These are phyloP conservation scores for Hypoxylon sp. DNA, from an alignment of 2,329 filamentous ascomycete genomes.

Conservation along the genomic window DNA sequence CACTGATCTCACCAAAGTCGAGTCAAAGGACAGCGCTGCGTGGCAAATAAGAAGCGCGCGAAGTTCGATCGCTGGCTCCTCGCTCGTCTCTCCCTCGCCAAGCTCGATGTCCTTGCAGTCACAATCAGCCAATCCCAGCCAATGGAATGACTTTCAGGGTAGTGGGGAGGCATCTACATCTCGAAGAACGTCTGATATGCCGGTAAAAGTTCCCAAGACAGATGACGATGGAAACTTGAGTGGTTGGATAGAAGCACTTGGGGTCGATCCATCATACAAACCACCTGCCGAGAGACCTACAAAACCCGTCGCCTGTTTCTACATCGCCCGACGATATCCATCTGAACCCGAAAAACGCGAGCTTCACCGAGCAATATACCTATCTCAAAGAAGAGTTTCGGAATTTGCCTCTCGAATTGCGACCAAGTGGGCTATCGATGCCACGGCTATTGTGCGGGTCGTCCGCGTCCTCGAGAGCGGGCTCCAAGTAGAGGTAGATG, in stretches of 20 bases:
- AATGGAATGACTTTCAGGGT: slow-evolving; percentile 72
- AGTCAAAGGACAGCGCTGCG: slow-evolving; percentile 63
- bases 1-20: slow-evolving; percentile 70
- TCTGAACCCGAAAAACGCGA: slow-evolving; percentile 67
- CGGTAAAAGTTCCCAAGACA: slow-evolving; percentile 66
- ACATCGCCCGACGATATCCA: slow-evolving; percentile 73
- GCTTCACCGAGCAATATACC: slow-evolving; percentile 88
- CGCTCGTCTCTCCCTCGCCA: slow-evolving; percentile 75
- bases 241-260: slow-evolving; percentile 91
- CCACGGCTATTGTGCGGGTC: slow-evolving; percentile 77
- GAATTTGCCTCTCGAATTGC: slow-evolving; percentile 82
- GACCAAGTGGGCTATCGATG: slow-evolving; percentile 84
- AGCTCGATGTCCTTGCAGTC: slow-evolving; percentile 75
- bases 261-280: slow-evolving; percentile 88
- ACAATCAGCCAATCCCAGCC: slow-evolving; percentile 63
- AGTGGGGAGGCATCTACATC: slow-evolving; percentile 62
- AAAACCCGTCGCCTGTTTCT: slow-evolving; percentile 90
- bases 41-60: slow-evolving; percentile 69
- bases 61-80: slow-evolving; percentile 72
- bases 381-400: slow-evolving; percentile 80
- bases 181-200: slow-evolving; percentile 66
- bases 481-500: slow-evolving; percentile 87
- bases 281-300: slow-evolving; percentile 79
- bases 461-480: slow-evolving; percentile 81
- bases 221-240: slow-evolving; percentile 76